These are phyloP conservation scores for Diaporthe destruens DNA, from an alignment of 2,329 filamentous ascomycete genomes.

Conservation along the genomic window DNA sequence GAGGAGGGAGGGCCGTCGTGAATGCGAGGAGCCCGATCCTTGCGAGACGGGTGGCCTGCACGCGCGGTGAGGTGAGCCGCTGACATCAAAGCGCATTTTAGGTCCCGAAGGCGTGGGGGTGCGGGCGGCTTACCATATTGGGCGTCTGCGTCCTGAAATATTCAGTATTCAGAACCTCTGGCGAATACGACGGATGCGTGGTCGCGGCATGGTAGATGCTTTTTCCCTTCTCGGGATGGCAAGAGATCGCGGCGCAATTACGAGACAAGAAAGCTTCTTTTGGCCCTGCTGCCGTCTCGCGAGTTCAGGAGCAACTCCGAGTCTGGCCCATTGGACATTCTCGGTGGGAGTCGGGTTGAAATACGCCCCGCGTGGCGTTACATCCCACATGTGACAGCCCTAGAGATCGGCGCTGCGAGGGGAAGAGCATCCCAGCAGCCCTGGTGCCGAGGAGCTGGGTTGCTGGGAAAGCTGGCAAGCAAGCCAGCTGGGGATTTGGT, in stretches of 20 bases:
- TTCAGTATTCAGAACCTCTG: not conserved
- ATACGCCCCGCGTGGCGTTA: constrained; percentile 5
- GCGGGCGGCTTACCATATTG: constrained; percentile 23
- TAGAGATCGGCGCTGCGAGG: constrained; percentile 10
- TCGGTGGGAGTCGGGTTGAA: not conserved
- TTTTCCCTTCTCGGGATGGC: not conserved
- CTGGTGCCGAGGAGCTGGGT: constrained; percentile 24
- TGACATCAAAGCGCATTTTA: not conserved
- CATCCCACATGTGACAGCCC: constrained; percentile 24
- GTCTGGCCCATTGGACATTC: not conserved
- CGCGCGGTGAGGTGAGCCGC: not conserved
- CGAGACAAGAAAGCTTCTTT: too few relatives aligned
- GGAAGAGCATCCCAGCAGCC: not conserved
- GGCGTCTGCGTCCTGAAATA: constrained; percentile 12
- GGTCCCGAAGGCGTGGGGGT: not conserved
- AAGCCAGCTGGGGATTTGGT: not conserved
- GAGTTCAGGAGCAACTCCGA: not conserved
- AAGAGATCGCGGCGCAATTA: not conserved
- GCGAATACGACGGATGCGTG: constrained; percentile 1
- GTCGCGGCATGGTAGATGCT: constrained; percentile 17
- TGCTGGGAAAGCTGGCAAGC: too few relatives aligned
- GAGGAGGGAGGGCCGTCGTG: constrained; percentile 35
- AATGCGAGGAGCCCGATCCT: constrained; percentile 39
- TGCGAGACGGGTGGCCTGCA: constrained; percentile 34
- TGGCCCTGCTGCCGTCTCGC: not conserved